Evolutionary conservation across 371 early-diverging fungal species (phyloP).

Genomic region (Choanephora cucurbitarum): DNA sequence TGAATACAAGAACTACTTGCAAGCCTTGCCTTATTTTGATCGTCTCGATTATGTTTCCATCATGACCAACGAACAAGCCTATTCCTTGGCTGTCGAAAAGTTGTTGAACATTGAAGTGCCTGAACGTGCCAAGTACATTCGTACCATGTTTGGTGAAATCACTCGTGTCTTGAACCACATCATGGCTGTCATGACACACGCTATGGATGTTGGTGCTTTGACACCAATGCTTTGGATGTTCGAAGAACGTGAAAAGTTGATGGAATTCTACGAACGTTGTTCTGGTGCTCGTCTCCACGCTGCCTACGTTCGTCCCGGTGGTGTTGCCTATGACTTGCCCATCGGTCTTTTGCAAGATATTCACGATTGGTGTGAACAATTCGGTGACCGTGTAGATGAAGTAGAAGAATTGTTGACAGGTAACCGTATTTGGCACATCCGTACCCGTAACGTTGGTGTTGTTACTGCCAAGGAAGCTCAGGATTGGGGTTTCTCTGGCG

Average conservation of each 20-base stretch:
- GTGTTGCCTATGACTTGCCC: constrained; percentile 93
- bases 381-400: constrained; percentile 90
- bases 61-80: constrained; percentile 96
- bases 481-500: constrained; percentile 93
- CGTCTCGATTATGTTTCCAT: constrained; percentile 98
- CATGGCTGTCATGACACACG: constrained; percentile 96
- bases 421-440: constrained; percentile 95
- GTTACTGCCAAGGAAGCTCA: constrained; percentile 87
- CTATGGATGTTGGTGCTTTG: constrained; percentile 96
- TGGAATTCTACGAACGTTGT: constrained; percentile 99
- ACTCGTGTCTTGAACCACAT: constrained; percentile 97
- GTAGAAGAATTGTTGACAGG: constrained; percentile 90
- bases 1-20: constrained; percentile 96
- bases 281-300: constrained; percentile 98
- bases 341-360: constrained; percentile 94
- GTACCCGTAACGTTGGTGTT: constrained; percentile 86
- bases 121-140: constrained; percentile 93
- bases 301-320: constrained; percentile 96
- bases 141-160: constrained; percentile 96
- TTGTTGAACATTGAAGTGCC: constrained; percentile 97
- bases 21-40: constrained; percentile 98
- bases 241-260: constrained; percentile 97
- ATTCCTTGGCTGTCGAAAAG: constrained; percentile 96
- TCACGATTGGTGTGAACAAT: constrained; percentile 90
- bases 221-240: constrained; percentile 99